Percentiles rank a stretch among this genome's conserved stretches.
These are phyloP conservation scores for Penstemon eatonii DNA, from an alignment of 257 asterid species.

Conservation along the genomic window DNA sequence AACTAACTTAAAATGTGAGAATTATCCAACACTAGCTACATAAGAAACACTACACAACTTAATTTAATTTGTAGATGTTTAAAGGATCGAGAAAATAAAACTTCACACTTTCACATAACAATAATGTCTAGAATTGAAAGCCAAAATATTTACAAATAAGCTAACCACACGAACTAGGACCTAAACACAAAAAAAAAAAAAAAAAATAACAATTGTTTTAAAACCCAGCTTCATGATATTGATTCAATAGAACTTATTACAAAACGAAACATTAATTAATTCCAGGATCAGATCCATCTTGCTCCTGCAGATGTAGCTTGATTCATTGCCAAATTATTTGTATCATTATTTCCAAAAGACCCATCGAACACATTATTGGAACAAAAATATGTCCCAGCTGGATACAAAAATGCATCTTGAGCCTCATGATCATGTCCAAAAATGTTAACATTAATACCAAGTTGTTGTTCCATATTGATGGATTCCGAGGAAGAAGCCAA, in stretches of 20 bases:
- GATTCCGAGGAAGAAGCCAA: not conserved
- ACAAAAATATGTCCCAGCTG: constrained; percentile 30
- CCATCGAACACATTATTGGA: constrained; percentile 30
- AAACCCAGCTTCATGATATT: no score
- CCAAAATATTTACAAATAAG: not conserved
- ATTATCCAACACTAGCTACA: no score
- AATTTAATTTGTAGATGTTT: not conserved
- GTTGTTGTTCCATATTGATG: constrained; percentile 1
- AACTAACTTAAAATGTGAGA: no score
- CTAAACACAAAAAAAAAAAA: not conserved
- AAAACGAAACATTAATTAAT: constrained; percentile 29
- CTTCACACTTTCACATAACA: not conserved
- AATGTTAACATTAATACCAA: not conserved
- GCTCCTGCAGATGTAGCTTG: constrained; percentile 15
- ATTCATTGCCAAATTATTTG: constrained; percentile 17
- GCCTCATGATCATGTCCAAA: constrained; percentile 12
- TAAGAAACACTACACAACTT: no score
- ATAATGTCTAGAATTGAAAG: constrained; percentile 10
- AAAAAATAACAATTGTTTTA: no score
- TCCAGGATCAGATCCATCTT: constrained; percentile 34
- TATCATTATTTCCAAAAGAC: constrained; percentile 12
- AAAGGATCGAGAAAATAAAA: not conserved
- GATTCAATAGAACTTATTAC: constrained; percentile 20
- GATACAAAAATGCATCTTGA: not conserved
- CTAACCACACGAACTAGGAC: not conserved